A percentile compares a stretch with the other conserved stretches of the same genome.
Evolutionary conservation across 2,329 filamentous ascomycete genomes (phyloP).

Genomic region (Ampelomyces quisqualis): DNA sequence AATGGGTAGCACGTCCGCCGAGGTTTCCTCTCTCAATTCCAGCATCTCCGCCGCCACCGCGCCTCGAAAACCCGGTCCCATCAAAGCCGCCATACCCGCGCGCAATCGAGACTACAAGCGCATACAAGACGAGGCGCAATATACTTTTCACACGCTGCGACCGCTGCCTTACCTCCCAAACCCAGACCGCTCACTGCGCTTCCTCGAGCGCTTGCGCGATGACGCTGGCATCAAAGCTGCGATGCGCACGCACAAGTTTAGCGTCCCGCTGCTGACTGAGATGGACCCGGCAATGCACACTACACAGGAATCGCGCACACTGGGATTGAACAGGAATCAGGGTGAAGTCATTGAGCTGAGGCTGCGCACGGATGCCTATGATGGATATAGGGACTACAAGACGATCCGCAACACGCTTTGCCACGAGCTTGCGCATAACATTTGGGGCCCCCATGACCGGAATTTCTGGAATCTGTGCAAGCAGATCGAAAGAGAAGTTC

Average conservation of each 20-base stretch:
- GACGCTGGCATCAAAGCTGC: constrained; percentile 82
- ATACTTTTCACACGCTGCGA: constrained; percentile 78
- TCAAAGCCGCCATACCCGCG: constrained; percentile 45
- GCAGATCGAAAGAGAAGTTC: constrained; percentile 85
- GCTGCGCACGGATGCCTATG: constrained; percentile 87
- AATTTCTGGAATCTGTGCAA: constrained; percentile 88
- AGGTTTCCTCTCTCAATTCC: constrained; percentile 57
- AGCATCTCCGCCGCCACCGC: constrained; percentile 44
- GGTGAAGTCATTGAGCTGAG: constrained; percentile 91
- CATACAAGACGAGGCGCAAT: constrained; percentile 61
- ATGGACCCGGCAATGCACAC: constrained; percentile 91
- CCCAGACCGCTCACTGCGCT: constrained; percentile 67
- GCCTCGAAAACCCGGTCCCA: constrained; percentile 43
- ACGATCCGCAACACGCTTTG: constrained; percentile 89
- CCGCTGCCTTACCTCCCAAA: constrained; percentile 77
- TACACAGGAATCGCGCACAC: constrained; percentile 73
- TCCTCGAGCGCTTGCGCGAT: constrained; percentile 72
- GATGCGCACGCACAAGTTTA: constrained; percentile 84
- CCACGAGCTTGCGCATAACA: constrained; percentile 93
- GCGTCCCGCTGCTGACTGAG: constrained; percentile 83
- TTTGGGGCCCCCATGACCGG: constrained; percentile 78
- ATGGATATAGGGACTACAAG: constrained; percentile 90
- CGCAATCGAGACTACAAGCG: constrained; percentile 50
- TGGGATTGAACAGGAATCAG: constrained; percentile 83
- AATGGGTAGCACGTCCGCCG: constrained; percentile 63